Conservation (phyloP, 768 basidiomycete species). For the Rhizopogon sp. region DNA sequence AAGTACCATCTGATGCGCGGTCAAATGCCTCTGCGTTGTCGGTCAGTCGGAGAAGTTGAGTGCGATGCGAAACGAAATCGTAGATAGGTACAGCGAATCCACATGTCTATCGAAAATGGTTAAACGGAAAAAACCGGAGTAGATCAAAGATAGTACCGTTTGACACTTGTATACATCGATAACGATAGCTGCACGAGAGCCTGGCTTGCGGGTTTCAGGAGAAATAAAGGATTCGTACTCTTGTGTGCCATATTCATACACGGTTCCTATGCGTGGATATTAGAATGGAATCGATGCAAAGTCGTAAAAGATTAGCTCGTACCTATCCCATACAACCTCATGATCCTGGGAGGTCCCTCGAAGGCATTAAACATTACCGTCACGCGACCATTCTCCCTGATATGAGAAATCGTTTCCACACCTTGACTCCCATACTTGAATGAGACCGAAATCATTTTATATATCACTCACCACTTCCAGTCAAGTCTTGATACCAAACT, state of each 20-base stretch:
- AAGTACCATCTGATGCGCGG: constrained; percentile 7
- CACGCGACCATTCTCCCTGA: constrained; percentile 59
- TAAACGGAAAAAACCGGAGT: not conserved
- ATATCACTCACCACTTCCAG: constrained; percentile 49
- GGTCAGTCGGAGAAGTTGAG: constrained; percentile 39
- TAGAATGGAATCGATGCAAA: not conserved
- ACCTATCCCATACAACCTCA: constrained; percentile 57
- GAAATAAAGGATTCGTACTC: constrained; percentile 57
- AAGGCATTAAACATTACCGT: constrained; percentile 62
- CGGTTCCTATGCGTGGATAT: constrained; percentile 37
- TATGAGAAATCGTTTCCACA: constrained; percentile 56
- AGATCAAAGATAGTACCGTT: constrained; percentile 21
- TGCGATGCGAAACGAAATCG: constrained; percentile 52
- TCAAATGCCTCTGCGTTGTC: constrained; percentile 39
- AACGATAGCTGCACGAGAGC: constrained; percentile 57
- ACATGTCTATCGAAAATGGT: constrained; percentile 43
- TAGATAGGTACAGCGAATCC: constrained; percentile 63
- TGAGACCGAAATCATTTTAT: not conserved
- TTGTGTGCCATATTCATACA: constrained; percentile 57
- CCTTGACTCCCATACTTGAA: constrained; percentile 26
- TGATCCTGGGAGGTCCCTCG: constrained; percentile 54
- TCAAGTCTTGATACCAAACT: constrained; percentile 74
- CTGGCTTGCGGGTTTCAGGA: constrained; percentile 41
- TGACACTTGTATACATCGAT: constrained; percentile 57
- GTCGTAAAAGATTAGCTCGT: not conserved